Conservation (phyloP, 2,329 filamentous ascomycete species). For the Fusarium paranaense region DNA sequence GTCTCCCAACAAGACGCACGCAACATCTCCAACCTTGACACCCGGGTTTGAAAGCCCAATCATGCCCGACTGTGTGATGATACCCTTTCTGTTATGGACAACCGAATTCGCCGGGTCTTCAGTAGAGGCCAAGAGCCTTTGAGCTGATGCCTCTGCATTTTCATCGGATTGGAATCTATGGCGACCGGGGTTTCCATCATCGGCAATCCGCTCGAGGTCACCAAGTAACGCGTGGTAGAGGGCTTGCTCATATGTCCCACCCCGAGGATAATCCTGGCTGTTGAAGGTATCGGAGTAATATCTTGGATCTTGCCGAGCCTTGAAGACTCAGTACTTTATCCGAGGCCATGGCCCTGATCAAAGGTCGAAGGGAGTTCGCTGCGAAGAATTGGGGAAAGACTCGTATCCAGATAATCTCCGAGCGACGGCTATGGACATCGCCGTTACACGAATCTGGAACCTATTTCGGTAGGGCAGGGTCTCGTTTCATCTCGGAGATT, state of each 20-base stretch:
- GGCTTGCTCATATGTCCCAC: background rate
- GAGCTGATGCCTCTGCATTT: background rate
- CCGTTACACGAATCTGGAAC: conserved; percentile 62
- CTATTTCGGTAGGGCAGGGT: background rate
- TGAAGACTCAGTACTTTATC: background rate
- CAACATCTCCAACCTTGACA: background rate
- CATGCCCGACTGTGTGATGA: background rate
- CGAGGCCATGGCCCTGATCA: background rate
- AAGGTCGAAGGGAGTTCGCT: background rate
- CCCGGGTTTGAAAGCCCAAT: background rate
- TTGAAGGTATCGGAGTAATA: background rate
- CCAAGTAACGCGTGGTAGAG: background rate
- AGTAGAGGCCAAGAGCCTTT: background rate
- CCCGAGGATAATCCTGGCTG: background rate
- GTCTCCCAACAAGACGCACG: background rate
- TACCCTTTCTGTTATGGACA: background rate
- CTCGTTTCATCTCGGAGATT: background rate
- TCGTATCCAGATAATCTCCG: background rate
- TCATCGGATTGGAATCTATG: background rate
- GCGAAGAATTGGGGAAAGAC: background rate
- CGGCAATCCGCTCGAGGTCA: background rate
- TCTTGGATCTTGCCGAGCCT: background rate
- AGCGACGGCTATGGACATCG: conserved; percentile 57
- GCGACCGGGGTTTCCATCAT: background rate
- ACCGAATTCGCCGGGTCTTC: background rate